Conservation (phyloP, 192 early-diverging fungal species). For the Coemansia sp. region DNA sequence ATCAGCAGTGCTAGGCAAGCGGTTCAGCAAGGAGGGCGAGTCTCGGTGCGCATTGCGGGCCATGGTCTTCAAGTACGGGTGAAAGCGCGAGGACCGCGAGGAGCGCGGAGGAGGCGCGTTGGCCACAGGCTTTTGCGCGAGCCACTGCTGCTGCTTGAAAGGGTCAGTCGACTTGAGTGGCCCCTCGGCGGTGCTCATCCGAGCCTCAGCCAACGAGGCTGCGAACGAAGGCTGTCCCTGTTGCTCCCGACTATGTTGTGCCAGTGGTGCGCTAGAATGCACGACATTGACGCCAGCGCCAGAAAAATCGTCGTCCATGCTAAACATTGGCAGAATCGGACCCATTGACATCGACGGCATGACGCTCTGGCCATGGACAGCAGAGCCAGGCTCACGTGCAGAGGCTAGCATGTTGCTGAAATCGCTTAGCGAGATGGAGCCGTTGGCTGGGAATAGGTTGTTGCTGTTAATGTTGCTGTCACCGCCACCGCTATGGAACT, state of each 20-base stretch:
- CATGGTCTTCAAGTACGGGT: conserved; percentile 56
- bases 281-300: not conserved
- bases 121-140: conserved; percentile 18
- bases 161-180: conserved; percentile 4
- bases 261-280: not conserved
- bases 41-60: conserved; percentile 47
- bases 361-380: not conserved
- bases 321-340: conserved; percentile 1
- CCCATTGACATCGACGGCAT: not conserved
- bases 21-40: conserved; percentile 41
- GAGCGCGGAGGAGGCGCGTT: conserved; percentile 34
- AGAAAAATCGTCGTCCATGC: not conserved
- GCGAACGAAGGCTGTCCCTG: conserved; percentile 6
- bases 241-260: not conserved
- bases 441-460: not conserved
- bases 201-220: conserved; percentile 12
- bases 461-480: no score
- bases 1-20: conserved; percentile 47
- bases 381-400: not conserved
- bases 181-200: conserved; percentile 9
- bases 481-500: conserved; percentile 3
- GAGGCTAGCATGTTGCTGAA: conserved; percentile 24
- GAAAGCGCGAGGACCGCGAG: conserved; percentile 50
- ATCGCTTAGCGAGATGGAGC: conserved; percentile 9
- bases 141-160: conserved; percentile 31